phyloP scores from a whole-genome alignment of 495 filamentous ascomycete genomes.

The Chaetomium tenue region DNA sequence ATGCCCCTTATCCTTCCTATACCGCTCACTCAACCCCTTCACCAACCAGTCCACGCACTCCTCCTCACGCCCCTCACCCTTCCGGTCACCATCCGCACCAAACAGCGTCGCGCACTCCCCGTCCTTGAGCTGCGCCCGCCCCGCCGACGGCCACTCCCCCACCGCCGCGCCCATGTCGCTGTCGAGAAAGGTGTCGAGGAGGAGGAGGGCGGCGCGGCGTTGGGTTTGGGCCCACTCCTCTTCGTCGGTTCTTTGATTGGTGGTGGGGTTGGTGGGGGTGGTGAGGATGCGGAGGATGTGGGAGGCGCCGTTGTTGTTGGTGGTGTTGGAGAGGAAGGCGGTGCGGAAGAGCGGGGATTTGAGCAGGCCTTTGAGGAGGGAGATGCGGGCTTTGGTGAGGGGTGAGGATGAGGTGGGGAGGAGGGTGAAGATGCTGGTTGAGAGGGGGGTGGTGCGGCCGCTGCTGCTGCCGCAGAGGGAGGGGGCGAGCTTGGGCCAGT shows the following conservation, averaged over 20 bases:
- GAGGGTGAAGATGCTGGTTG: constrained; percentile 29
- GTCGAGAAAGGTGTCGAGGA: constrained; percentile 61
- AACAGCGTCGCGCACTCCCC: constrained; percentile 27
- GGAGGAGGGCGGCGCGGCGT: constrained; percentile 49
- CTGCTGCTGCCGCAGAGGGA: constrained; percentile 29
- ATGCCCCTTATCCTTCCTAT: constrained; percentile 27
- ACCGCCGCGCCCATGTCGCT: constrained; percentile 54
- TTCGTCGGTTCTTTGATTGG: background rate
- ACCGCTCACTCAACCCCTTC: constrained; percentile 26
- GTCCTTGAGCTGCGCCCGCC: constrained; percentile 24
- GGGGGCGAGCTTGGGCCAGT: constrained; percentile 35
- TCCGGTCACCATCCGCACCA: constrained; percentile 10
- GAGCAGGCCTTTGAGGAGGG: constrained; percentile 45
- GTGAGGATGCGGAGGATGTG: constrained; percentile 49
- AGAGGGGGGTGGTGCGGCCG: background rate
- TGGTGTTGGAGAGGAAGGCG: constrained; percentile 46
- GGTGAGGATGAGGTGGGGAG: constrained; percentile 23
- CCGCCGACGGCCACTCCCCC: constrained; percentile 46
- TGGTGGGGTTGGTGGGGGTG: constrained; percentile 16
- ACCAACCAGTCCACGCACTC: constrained; percentile 46
- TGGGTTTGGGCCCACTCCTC: constrained; percentile 43
- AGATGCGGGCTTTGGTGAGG: constrained; percentile 40
- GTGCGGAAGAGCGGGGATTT: constrained; percentile 46
- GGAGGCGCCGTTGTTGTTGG: constrained; percentile 37
- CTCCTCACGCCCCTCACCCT: constrained; percentile 21